Evolutionary conservation across 305 asterid species (phyloP), one percentile per base, ranked within the genome.

Genomic region (Caryopteris hybrid): DNA sequence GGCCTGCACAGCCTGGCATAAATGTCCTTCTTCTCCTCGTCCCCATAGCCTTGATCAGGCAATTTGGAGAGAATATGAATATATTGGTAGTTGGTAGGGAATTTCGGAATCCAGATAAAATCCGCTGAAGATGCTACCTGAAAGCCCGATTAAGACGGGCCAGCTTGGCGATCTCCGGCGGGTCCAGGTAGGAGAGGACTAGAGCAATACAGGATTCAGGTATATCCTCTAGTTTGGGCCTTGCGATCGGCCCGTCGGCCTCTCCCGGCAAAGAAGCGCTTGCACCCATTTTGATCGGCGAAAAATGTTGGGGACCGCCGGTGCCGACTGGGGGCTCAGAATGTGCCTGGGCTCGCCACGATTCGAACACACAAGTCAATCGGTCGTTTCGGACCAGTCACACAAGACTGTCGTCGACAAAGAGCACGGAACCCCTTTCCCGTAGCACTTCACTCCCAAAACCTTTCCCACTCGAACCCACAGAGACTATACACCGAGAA

Each of bases 91-190:
- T 77, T 83, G 51, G 85, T 36, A 7, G 97, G 96, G 17, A 90
- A 72, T 73, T 88, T 88, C 2, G 94, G 72, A 38, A 64, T 71
- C 97, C 97, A 90, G 6, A 88, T 83, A 47, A 90, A 88, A 66
- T 90, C 94, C 3, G 97, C 89, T 4, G 90, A 81, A 5, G 96
- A 84, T 4, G 97, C 97, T 1, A 72, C 96, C 86, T 75, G 29
- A 90, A 88, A 43, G 89, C 80, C 68, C 84, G 71, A 67, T 86
- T 86, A 5, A 88, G 53, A 3, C 87, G 77, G 25, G 96, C 96
- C 70, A 90, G 64, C 72, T 80, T 77, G 54, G 91, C 86, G 74
- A 90, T 86, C 76, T 90, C 94, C 46, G 88, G 85, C 33, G 96
- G 92, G 53, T 88, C 89, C 59, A 90, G 52, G 79, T 77, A 71